Evolutionary conservation across 177 flowering plant species (phyloP).

Genomic region (Telopea speciosissima): DNA sequence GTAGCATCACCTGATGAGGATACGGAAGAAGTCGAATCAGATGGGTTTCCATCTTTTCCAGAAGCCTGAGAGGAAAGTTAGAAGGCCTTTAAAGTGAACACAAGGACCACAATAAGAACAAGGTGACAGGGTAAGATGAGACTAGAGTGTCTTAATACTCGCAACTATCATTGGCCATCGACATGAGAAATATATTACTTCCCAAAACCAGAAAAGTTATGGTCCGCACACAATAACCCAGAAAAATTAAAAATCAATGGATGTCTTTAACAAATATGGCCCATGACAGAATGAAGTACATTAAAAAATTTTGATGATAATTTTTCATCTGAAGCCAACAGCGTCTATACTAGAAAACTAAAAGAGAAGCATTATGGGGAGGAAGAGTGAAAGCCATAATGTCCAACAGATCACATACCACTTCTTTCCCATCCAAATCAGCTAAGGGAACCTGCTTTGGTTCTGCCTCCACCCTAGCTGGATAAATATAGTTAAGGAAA

Average conservation of each 20-base stretch:
- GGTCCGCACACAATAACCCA: neutral
- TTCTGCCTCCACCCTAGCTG: conserved; percentile 24
- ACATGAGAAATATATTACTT: neutral
- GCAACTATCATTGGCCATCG: neutral
- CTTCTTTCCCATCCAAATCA: conserved; percentile 20
- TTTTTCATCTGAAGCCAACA: too few species aligned
- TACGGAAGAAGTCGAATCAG: conserved; percentile 20
- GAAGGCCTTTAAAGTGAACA: neutral
- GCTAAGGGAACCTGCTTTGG: conserved; percentile 23
- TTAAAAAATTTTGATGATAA: too few species aligned
- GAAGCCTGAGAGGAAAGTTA: conserved; percentile 26
- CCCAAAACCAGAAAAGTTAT: neutral
- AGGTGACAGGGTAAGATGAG: neutral
- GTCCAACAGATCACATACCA: conserved; percentile 24
- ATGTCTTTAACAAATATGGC: neutral
- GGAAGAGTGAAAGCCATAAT: neutral
- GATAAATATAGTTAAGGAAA: conserved; percentile 10
- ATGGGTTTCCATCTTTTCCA: conserved; percentile 26
- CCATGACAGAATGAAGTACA: too few species aligned
- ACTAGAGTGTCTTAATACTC: neutral
- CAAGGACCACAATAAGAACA: conserved; percentile 3
- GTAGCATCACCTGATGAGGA: conserved; percentile 22
- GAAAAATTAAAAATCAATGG: too few species aligned
- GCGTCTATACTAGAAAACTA: too few species aligned
- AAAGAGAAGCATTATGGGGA: too few species aligned